phyloP scores from a whole-genome alignment of 2,329 filamentous ascomycete species.

The Lecanosticta acicola region DNA sequence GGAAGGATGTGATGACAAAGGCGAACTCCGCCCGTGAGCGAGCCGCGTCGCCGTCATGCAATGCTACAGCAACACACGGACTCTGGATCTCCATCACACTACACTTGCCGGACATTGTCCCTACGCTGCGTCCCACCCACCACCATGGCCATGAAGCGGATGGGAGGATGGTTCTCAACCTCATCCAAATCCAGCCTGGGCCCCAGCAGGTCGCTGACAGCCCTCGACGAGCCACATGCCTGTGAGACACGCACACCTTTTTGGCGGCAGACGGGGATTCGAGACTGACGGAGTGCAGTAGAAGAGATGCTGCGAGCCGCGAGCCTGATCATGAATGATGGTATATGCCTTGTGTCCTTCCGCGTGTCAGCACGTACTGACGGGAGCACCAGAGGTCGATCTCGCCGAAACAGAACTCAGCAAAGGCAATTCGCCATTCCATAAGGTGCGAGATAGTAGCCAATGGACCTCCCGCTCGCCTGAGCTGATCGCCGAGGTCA shows the following conservation, averaged over 20 bases:
- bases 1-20: no score
- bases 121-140: background rate
- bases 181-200: slow-evolving; percentile 32
- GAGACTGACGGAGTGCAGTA: no score
- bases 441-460: slow-evolving; percentile 49
- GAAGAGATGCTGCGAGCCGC: slow-evolving; percentile 40
- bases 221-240: slow-evolving; percentile 47
- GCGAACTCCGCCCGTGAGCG: no score
- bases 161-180: slow-evolving; percentile 37
- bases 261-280: no score
- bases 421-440: slow-evolving; percentile 75
- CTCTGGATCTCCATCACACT: background rate
- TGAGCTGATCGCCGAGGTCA: slow-evolving; percentile 33
- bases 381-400: slow-evolving; percentile 58
- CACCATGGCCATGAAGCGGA: slow-evolving; percentile 24
- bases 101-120: background rate
- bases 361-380: background rate
- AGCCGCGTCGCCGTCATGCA: no score
- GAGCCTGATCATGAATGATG: slow-evolving; percentile 34
- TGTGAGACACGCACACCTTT: background rate
- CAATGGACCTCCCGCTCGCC: background rate
- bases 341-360: background rate
- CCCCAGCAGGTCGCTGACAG: slow-evolving; percentile 52
- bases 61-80: background rate
- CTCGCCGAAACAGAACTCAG: slow-evolving; percentile 69